phyloP scores from a whole-genome alignment of 2,329 filamentous ascomycete genomes.

The Colletotrichum euphorbiae region DNA sequence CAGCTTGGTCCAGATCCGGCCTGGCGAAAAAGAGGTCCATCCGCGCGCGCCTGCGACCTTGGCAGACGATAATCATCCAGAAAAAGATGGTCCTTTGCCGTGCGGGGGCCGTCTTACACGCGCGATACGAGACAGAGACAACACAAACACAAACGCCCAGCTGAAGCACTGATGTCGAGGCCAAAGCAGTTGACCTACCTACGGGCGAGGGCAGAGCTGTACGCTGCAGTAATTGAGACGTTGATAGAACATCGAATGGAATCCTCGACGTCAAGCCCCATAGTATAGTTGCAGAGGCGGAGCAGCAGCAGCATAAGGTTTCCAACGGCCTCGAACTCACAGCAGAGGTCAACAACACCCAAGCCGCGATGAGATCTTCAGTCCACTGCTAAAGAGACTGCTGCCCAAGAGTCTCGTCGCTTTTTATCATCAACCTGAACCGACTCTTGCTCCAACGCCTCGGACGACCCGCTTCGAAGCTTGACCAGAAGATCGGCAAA shows the following conservation, averaged over 20 bases:
- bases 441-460: conserved; percentile 17
- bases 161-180: conserved; percentile 9
- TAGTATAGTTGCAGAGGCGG: not conserved
- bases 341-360: not conserved
- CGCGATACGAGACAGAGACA: conserved; percentile 34
- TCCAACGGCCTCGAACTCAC: too few species aligned
- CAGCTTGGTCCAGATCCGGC: conserved; percentile 22
- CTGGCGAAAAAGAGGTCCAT: not conserved
- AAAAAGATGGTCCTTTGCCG: not conserved
- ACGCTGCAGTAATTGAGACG: not conserved
- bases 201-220: not conserved
- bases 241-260: not conserved
- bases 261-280: not conserved
- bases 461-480: conserved; percentile 12
- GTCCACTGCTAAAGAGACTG: not conserved
- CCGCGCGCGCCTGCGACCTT: conserved; percentile 22
- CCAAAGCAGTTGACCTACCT: conserved; percentile 16
- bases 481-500: conserved; percentile 24
- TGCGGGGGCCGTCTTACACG: not conserved
- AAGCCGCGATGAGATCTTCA: not conserved
- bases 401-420: not conserved
- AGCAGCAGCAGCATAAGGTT: not conserved
- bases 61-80: conserved; percentile 19
- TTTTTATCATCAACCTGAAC: not conserved
- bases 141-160: conserved; percentile 7